Percentiles rank a stretch among this genome's conserved stretches.
Evolutionary conservation across 208 protist genomes (phyloP).

Genomic region (Dictyostelium gargantuum): DNA sequence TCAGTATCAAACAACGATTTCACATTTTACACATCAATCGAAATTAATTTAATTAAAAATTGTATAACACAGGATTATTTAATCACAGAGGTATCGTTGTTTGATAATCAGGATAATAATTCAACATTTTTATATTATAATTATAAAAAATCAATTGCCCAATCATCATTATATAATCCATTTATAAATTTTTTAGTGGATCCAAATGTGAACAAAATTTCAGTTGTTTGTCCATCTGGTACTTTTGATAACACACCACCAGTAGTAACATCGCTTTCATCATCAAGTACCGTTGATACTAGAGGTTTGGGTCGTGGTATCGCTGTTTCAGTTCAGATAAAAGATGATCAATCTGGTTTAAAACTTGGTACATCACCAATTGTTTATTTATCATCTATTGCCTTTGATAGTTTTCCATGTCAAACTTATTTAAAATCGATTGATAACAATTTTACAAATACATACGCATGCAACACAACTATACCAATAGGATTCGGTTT

Average conservation of each 20-base stretch:
- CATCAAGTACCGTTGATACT: too few relatives aligned
- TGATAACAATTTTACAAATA: not conserved
- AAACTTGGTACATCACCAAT: not conserved
- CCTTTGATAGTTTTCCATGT: not conserved
- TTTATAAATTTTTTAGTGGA: not conserved
- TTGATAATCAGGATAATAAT: not conserved
- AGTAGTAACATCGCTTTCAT: not conserved
- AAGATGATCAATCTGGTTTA: not conserved
- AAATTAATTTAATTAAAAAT: not conserved
- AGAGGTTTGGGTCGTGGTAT: not conserved
- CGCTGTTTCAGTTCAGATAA: not conserved
- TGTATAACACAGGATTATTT: not conserved
- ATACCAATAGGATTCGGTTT: not conserved
- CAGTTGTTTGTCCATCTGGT: not conserved
- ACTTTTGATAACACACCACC: not conserved
- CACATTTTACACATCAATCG: not conserved
- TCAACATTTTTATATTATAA: not conserved
- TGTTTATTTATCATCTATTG: not conserved
- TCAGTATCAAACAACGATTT: too few relatives aligned
- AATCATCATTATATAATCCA: not conserved
- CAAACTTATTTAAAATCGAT: not conserved
- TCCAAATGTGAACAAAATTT: not conserved
- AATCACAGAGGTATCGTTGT: not conserved
- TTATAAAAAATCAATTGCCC: not conserved
- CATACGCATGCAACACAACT: not conserved